These are phyloP conservation scores for Tuber brumale DNA, from an alignment of 495 filamentous ascomycete species.

Conservation along the genomic window DNA sequence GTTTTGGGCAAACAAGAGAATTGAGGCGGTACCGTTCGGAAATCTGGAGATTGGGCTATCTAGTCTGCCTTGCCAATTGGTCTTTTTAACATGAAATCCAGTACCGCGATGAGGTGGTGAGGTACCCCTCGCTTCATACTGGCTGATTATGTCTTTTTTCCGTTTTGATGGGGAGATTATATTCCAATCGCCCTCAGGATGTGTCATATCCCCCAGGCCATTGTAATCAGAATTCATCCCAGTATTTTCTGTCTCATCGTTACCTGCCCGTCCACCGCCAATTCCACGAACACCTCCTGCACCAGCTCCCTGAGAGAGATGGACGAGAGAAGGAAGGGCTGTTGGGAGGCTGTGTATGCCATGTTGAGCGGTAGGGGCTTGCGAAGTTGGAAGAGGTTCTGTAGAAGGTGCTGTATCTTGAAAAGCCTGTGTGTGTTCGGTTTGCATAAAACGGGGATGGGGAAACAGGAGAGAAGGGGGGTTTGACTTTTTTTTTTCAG, in stretches of 20 bases:
- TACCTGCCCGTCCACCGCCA: slow-evolving; percentile 6
- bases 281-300: slow-evolving; percentile 11
- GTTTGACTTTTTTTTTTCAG: slow-evolving; percentile 18
- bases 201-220: not conserved
- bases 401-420: slow-evolving; percentile 17
- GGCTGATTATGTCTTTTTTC: slow-evolving; percentile 21
- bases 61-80: slow-evolving; percentile 33
- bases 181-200: slow-evolving; percentile 9
- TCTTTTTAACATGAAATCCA: slow-evolving; percentile 36
- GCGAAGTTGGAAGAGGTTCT: slow-evolving; percentile 9
- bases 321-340: slow-evolving; percentile 11
- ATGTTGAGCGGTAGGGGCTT: slow-evolving; percentile 24
- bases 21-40: slow-evolving; percentile 33
- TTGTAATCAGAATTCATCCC: slow-evolving; percentile 3
- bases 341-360: slow-evolving; percentile 20
- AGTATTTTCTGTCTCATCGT: slow-evolving; percentile 14
- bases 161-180: slow-evolving; percentile 19
- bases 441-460: slow-evolving; percentile 40
- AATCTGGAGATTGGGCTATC: slow-evolving; percentile 39
- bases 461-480: slow-evolving; percentile 21
- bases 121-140: slow-evolving; percentile 35
- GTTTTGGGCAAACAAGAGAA: not conserved
- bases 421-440: slow-evolving; percentile 30
- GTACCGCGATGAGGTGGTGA: slow-evolving; percentile 19
- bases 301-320: slow-evolving; percentile 15